phyloP scores from a whole-genome alignment of 1,284 basidiomycete genomes.

The Phenoliferia sp. region DNA sequence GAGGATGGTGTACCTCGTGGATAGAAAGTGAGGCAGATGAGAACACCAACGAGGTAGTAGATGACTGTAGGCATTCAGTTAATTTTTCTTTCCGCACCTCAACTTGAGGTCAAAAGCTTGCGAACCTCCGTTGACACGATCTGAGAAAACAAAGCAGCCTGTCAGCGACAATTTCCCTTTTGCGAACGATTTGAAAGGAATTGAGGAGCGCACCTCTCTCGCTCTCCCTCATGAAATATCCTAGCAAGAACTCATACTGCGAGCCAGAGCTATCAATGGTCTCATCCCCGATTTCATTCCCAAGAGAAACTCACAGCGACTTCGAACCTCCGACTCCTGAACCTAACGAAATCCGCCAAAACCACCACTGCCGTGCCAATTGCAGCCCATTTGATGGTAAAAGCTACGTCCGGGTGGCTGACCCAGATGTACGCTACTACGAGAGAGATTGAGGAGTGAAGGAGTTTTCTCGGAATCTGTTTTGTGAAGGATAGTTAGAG shows the following conservation, averaged over 20 bases:
- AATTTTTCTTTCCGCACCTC: background rate
- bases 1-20: slow-evolving; percentile 52
- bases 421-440: slow-evolving; percentile 69
- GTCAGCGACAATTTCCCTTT: background rate
- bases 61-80: slow-evolving; percentile 44
- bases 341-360: slow-evolving; percentile 71
- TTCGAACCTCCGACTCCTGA: slow-evolving; percentile 59
- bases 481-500: no score
- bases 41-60: slow-evolving; percentile 91
- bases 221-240: slow-evolving; percentile 68
- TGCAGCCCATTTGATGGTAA: slow-evolving; percentile 62
- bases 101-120: background rate
- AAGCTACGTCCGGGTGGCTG: slow-evolving; percentile 45
- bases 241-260: slow-evolving; percentile 67
- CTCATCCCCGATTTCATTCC: background rate
- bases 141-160: slow-evolving; percentile 14
- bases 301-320: slow-evolving; percentile 48
- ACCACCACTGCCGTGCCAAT: slow-evolving; percentile 64
- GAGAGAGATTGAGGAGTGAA: slow-evolving; percentile 89
- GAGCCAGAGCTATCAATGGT: background rate
- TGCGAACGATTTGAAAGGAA: background rate
- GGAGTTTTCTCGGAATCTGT: slow-evolving; percentile 79
- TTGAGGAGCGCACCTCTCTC: slow-evolving; percentile 14
- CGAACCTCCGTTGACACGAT: slow-evolving; percentile 60
- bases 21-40: slow-evolving; percentile 71